Evolutionary conservation across 306 rosid species (phyloP).

Genomic region (Casuarina cunninghamiana): DNA sequence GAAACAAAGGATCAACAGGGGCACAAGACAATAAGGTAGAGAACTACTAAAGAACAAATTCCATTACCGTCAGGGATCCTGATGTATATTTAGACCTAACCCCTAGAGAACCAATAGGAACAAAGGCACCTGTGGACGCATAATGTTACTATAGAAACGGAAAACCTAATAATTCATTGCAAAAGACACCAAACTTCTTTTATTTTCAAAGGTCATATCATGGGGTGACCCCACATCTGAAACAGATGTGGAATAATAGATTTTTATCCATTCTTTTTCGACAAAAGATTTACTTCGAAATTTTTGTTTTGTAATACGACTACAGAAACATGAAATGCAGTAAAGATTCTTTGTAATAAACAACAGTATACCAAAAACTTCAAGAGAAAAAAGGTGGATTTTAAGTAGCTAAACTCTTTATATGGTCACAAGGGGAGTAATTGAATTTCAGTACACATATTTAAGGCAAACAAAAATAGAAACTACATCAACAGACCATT

Average conservation of each 20-base stretch:
- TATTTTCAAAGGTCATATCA: background rate
- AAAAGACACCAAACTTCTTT: background rate
- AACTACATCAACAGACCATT: background rate
- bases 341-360: background rate
- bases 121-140: background rate
- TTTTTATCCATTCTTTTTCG: background rate
- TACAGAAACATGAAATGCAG: background rate
- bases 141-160: background rate
- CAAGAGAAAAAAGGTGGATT: conserved; percentile 9
- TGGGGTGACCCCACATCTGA: background rate
- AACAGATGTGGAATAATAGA: background rate
- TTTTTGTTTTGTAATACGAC: background rate
- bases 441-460: conserved; percentile 15
- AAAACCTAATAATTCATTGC: background rate
- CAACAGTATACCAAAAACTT: background rate
- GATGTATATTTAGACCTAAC: background rate
- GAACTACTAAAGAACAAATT: background rate
- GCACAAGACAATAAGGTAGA: background rate
- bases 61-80: background rate
- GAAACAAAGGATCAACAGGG: background rate
- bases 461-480: conserved; percentile 10
- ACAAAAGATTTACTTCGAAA: background rate
- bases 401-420: conserved; percentile 20
- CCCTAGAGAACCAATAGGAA: background rate
- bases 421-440: conserved; percentile 10